phyloP scores from a whole-genome alignment of 2,329 filamentous ascomycete species.

The Ophiostoma ulmi region DNA sequence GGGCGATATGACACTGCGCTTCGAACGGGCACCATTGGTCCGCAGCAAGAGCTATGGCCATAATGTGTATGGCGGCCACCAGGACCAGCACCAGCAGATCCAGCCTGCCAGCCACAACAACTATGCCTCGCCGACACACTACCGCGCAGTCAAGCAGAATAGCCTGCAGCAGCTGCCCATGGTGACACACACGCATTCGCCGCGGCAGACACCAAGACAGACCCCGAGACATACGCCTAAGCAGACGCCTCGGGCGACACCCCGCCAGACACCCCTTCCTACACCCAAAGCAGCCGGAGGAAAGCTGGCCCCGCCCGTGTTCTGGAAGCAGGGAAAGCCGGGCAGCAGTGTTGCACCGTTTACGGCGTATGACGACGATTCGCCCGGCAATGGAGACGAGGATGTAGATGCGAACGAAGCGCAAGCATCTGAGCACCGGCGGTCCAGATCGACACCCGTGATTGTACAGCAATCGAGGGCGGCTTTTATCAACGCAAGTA shows the following conservation, averaged over 20 bases:
- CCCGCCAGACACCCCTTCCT: neutral
- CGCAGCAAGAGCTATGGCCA: constrained; percentile 16
- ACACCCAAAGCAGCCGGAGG: neutral
- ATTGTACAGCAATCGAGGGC: neutral
- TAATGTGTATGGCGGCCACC: neutral
- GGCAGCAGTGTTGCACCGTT: neutral
- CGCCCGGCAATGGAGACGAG: neutral
- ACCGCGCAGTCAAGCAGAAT: constrained; percentile 23
- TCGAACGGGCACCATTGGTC: constrained; percentile 2
- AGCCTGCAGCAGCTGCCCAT: constrained; percentile 29
- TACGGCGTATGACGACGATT: neutral
- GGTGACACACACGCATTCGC: neutral
- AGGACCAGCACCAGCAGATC: neutral
- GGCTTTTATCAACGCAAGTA: too few species aligned
- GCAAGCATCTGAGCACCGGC: neutral
- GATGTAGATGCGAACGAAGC: neutral
- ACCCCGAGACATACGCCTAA: neutral
- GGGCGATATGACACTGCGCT: constrained; percentile 18
- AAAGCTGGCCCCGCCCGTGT: neutral
- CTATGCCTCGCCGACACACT: constrained; percentile 10
- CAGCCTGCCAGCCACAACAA: neutral
- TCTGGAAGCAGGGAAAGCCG: neutral
- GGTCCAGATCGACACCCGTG: neutral
- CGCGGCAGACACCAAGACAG: neutral
- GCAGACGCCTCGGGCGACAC: neutral